phyloP scores from a whole-genome alignment of 2,329 filamentous ascomycete species.

The Aspergillus pseudonomiae region DNA sequence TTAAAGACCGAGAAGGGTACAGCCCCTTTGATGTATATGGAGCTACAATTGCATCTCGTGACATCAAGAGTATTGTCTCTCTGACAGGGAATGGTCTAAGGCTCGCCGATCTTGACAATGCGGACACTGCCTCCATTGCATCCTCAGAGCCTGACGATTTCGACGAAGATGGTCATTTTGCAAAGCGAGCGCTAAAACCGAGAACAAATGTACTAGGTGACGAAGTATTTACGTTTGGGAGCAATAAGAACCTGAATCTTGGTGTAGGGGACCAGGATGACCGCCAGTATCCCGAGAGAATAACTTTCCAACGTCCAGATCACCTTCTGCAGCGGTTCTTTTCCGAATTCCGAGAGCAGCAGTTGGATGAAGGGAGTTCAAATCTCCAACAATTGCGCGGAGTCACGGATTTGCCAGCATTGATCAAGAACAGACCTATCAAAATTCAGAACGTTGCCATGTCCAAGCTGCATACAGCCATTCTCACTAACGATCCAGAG shows the following conservation, averaged over 20 bases:
- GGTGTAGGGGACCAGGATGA: constrained; percentile 96
- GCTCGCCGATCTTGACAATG: constrained; percentile 51
- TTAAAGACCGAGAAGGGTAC: constrained; percentile 92
- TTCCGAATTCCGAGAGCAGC: constrained; percentile 60
- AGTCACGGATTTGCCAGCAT: constrained; percentile 66
- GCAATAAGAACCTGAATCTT: constrained; percentile 91
- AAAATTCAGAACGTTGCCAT: constrained; percentile 80
- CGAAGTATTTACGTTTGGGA: constrained; percentile 91
- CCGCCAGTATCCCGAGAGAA: constrained; percentile 86
- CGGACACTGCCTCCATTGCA: constrained; percentile 31
- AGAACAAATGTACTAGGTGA: constrained; percentile 63
- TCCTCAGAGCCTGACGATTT: constrained; percentile 52
- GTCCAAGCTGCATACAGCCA: constrained; percentile 88
- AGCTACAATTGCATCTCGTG: constrained; percentile 79
- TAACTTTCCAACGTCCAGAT: constrained; percentile 74
- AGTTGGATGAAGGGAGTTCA: constrained; percentile 35
- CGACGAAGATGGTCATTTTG: constrained; percentile 45
- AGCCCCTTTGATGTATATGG: constrained; percentile 93
- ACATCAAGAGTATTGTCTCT: constrained; percentile 51
- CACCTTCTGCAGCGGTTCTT: constrained; percentile 75
- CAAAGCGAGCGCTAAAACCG: constrained; percentile 31
- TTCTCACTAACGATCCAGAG: constrained; percentile 82
- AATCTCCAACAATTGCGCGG: constrained; percentile 31
- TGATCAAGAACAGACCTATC: constrained; percentile 72
- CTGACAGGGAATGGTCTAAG: constrained; percentile 36